Conservation (phyloP, 768 basidiomycete genomes). For the Boletus reticulatus region DNA sequence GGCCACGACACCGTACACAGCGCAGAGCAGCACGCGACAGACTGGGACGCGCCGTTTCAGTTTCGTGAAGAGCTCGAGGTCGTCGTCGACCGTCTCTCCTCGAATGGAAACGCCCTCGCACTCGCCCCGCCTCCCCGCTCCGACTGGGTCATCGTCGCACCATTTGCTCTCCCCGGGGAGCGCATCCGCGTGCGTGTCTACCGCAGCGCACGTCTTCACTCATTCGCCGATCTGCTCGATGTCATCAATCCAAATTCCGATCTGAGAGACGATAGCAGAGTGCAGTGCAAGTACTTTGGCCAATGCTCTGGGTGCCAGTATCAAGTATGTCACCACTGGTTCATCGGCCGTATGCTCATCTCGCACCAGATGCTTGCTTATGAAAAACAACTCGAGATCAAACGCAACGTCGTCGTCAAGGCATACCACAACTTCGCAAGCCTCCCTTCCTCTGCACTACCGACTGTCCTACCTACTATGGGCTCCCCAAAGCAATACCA, state of each 20-base stretch:
- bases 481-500: conserved; percentile 87
- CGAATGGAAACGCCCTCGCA: conserved; percentile 65
- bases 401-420: conserved; percentile 80
- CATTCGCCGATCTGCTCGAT: conserved; percentile 71
- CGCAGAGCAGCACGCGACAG: conserved; percentile 42
- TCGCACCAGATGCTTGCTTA: conserved; percentile 78
- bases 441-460: conserved; percentile 55
- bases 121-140: conserved; percentile 43
- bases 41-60: conserved; percentile 59
- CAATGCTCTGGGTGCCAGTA: conserved; percentile 93
- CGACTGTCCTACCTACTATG: conserved; percentile 68
- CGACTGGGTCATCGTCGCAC: conserved; percentile 81
- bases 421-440: conserved; percentile 77
- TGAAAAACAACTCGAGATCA: conserved; percentile 79
- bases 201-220: conserved; percentile 67
- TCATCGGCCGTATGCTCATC: neutral
- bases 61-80: conserved; percentile 64
- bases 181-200: conserved; percentile 70
- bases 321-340: conserved; percentile 50
- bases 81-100: conserved; percentile 60
- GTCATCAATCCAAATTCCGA: conserved; percentile 61
- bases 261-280: conserved; percentile 61
- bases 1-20: conserved; percentile 56
- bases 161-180: conserved; percentile 85
- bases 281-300: conserved; percentile 86